phyloP scores from a whole-genome alignment of 495 filamentous ascomycete species.

The Aspergillus saccharolyticus region DNA sequence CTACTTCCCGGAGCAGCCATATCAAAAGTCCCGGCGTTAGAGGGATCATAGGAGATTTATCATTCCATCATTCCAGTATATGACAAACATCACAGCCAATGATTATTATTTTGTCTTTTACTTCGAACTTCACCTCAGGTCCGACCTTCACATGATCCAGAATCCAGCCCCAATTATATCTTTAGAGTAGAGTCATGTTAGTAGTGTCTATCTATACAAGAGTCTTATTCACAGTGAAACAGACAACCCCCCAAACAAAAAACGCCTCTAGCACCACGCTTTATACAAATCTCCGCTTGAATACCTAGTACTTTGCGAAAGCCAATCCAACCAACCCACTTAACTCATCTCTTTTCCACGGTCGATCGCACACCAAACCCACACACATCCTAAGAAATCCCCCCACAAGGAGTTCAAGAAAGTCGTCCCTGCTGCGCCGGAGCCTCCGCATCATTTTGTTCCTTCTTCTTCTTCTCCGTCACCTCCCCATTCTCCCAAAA shows the following conservation, averaged over 20 bases:
- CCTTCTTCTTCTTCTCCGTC: slow-evolving; percentile 12
- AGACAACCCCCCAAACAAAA: background rate
- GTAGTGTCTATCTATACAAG: slow-evolving; percentile 15
- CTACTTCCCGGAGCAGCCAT: background rate
- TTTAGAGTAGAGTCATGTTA: slow-evolving; percentile 19
- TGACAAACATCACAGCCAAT: background rate
- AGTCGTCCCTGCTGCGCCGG: background rate
- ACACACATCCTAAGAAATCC: too few species aligned
- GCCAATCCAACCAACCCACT: too few species aligned
- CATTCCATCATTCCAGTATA: slow-evolving; percentile 2
- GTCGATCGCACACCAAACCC: too few species aligned
- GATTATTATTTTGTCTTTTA: background rate
- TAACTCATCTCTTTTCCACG: background rate
- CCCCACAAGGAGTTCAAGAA: background rate
- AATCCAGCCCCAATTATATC: slow-evolving; percentile 8
- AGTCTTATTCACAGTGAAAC: background rate
- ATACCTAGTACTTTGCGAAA: too few species aligned
- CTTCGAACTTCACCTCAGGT: too few species aligned
- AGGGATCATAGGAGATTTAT: slow-evolving; percentile 6
- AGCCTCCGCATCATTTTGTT: background rate
- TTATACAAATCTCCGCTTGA: background rate
- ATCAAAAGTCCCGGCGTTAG: slow-evolving; percentile 11
- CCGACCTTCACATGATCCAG: too few species aligned
- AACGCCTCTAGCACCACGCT: background rate
- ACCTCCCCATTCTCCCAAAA: slow-evolving; percentile 63